Evolutionary conservation across 1,139 yeast genomes (phyloP).

Genomic region (Suhomyces choctaworum): DNA sequence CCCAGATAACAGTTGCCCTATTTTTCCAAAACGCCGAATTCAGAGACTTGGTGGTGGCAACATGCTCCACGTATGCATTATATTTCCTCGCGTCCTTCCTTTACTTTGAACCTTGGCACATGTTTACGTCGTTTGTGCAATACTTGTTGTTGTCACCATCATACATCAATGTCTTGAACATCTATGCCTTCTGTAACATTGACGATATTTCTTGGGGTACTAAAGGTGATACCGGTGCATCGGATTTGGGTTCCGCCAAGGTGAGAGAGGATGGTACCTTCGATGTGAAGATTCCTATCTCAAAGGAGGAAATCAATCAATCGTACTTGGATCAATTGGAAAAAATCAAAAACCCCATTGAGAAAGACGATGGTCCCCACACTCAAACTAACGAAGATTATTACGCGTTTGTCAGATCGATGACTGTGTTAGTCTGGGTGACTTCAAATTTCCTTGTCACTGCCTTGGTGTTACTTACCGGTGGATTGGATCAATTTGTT

Average conservation of each 20-base stretch:
- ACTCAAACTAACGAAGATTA: constrained; percentile 59
- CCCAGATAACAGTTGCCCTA: constrained; percentile 37
- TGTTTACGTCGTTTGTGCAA: constrained; percentile 50
- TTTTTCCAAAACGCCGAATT: constrained; percentile 46
- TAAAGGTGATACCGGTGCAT: constrained; percentile 48
- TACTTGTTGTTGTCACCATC: constrained; percentile 50
- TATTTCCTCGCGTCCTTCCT: constrained; percentile 49
- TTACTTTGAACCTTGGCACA: constrained; percentile 54
- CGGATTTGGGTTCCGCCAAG: constrained; percentile 54
- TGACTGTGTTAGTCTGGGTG: constrained; percentile 80
- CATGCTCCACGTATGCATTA: constrained; percentile 47
- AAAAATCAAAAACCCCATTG: constrained; percentile 51
- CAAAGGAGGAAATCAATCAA: constrained; percentile 59
- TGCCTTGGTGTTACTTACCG: constrained; percentile 71
- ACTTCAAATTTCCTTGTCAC: constrained; percentile 69
- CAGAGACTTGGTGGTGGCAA: constrained; percentile 51
- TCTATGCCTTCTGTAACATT: constrained; percentile 52
- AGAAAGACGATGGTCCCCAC: constrained; percentile 30
- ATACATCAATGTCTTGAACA: constrained; percentile 49
- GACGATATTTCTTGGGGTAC: constrained; percentile 56
- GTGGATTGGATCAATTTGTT: constrained; percentile 52
- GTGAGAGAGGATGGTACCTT: constrained; percentile 65
- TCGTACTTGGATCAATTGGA: constrained; percentile 63
- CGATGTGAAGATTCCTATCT: constrained; percentile 71
- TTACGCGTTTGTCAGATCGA: constrained; percentile 77